Evolutionary conservation across 495 filamentous ascomycete species (phyloP), one percentile per base, ranked within the genome.

Genomic region (Aspergillus homomorphus): DNA sequence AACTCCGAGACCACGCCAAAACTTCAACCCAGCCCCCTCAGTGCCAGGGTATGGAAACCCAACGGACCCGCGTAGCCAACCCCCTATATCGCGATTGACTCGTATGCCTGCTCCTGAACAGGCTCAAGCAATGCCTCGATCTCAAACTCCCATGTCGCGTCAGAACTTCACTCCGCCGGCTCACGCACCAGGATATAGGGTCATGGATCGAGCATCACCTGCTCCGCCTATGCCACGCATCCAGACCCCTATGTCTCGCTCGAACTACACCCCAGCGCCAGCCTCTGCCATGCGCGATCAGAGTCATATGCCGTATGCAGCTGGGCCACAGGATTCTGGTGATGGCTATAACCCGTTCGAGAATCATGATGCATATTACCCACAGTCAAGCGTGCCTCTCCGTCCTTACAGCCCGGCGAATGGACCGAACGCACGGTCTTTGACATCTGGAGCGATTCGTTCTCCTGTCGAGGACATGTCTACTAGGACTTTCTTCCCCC

Each of bases 371-470:
- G 46, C 62, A n/a, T 26, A 49, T 16, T 26, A 52, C 33, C 41
- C 51, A 10, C 22, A 43, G 19, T 50, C 53, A 6, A 49, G 33
- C 8, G 50, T 33, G 19, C 56, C 64, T 12, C 67, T 63, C 45
- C 58, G 55, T 23, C 28, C 62, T 4, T 63, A 60, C 33, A 57
- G 20, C 21, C 54, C 64, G 6, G 55, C 62, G 2, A 44, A 21
- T 41, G 62, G 60, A 28, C 63, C 64, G 4, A 51, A 60, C 30
- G 33, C 56, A 19, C 66, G 68, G 30, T 61, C 63, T 4, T 53
- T 65, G 33, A 65, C 63, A 0, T 54, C 61, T 19, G 52, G 58
- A 16, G 38, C 42, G 15, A 28, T 52, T n/a, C 53, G 53, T 12
- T 48, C 55, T 23, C 45, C 55, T 24, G 26, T 14, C 7, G 38